Evolutionary conservation across 352 stramenopile genomes (phyloP), one percentile per base, ranked within the genome.

Genomic region (Globisporangium mamillatum): DNA sequence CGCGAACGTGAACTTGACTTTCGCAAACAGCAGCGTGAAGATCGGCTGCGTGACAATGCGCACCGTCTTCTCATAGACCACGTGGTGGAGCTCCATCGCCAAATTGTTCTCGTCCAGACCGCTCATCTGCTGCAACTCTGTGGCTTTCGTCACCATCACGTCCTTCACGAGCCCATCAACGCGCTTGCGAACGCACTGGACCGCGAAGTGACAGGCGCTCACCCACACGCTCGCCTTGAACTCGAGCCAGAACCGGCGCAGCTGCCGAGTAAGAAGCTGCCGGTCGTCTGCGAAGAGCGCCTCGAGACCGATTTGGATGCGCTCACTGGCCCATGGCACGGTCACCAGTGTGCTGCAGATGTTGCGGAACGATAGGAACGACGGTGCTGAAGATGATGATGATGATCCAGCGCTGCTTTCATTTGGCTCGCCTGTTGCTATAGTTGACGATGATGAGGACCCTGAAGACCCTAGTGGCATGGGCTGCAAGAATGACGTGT

Each of bases 191-290:
- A 84, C 69, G 32, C 71, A 74, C 1, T 76, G 70, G 0, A 84
- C 64, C 9, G 52, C 32, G 22, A 68, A 50, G n/a, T 64, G 52
- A n/a, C 57, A 71, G n/a, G 69, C 27, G 1, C 70, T 65, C 0
- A 71, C 60, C 12, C 70, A 72, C 29, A 86, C 71, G 34, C 75
- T 81, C 36, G 72, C 70, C 52, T 80, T 81, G 44, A 88, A 77
- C 46, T 88, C 81, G 14, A 81, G 72, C 74, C 75, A 86, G 57
- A 89, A 81, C 34, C 73, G 77, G 58, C 71, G 77, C 27, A 86
- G 59, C 52, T 80, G 73, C 24, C 73, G 72, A 22, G 78, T 76
- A 1, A 75, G 67, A 0, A 60, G 64, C 57, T 85, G 76, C 4
- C 68, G 69, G 2, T 84, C 79, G 59, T 87, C 76, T 0, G 75